phyloP scores from a whole-genome alignment of 495 filamentous ascomycete species.

The Hyaloscypha variabilis region DNA sequence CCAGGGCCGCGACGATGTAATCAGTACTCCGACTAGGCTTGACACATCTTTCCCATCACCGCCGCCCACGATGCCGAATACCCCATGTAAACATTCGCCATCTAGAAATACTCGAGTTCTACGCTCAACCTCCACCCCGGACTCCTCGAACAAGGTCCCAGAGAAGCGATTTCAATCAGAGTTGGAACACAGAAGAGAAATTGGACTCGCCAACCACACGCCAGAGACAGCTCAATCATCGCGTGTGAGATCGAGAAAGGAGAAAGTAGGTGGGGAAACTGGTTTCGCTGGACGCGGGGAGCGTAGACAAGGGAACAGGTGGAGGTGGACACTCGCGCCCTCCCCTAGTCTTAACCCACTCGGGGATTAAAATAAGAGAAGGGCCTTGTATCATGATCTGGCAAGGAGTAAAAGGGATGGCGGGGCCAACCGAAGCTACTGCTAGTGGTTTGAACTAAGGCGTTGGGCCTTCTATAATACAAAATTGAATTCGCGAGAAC shows the following conservation, averaged over 20 bases:
- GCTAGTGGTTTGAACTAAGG: too few relatives aligned
- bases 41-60: constrained; percentile 5
- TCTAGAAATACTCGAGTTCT: constrained; percentile 22
- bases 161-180: neutral
- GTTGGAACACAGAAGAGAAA: neutral
- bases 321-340: too few relatives aligned
- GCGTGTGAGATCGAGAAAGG: neutral
- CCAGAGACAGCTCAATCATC: neutral
- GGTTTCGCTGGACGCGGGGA: too few relatives aligned
- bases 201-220: neutral
- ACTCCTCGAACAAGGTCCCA: neutral
- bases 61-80: constrained; percentile 3
- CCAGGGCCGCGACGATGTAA: neutral
- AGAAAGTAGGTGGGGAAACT: neutral
- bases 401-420: too few relatives aligned
- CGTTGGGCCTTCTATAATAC: too few relatives aligned
- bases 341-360: neutral
- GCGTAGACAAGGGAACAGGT: too few relatives aligned
- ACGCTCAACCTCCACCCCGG: too few relatives aligned
- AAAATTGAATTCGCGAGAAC: too few relatives aligned
- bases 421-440: too few relatives aligned
- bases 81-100: constrained; percentile 25
- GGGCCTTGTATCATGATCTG: neutral
- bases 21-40: neutral
- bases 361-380: neutral